A percentile compares a stretch with the other conserved stretches of the same genome.
phyloP scores from a whole-genome alignment of 805 yeast species.

The Metschnikowia noctiluminum region DNA sequence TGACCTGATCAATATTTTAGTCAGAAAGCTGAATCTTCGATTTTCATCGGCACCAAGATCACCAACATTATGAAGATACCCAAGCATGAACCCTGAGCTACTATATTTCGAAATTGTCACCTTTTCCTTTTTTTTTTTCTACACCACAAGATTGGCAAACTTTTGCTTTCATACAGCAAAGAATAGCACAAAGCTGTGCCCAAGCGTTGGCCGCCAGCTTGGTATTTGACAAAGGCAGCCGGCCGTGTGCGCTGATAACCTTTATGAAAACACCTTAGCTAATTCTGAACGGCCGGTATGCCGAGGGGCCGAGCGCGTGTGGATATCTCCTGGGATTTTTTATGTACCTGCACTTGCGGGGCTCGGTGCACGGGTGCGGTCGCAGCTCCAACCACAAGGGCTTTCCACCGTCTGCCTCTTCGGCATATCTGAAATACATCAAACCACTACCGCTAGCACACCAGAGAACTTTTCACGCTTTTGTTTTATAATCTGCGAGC shows the following conservation, averaged over 20 bases:
- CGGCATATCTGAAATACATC: background rate
- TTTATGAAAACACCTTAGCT: no score
- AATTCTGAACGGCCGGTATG: no score
- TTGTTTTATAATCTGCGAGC: background rate
- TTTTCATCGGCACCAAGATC: no score
- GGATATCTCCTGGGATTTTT: background rate
- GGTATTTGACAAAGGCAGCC: no score
- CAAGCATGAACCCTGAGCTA: no score
- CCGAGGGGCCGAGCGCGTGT: no score
- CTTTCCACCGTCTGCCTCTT: conserved; percentile 8
- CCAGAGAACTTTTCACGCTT: background rate
- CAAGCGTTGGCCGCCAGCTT: background rate
- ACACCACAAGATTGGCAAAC: background rate
- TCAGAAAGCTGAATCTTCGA: no score
- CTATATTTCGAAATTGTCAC: no score
- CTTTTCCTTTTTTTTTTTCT: background rate
- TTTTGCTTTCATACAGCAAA: no score
- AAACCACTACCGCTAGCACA: background rate
- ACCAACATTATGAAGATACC: no score
- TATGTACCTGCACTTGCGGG: conserved; percentile 5
- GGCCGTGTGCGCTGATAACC: no score
- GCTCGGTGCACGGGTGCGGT: conserved; percentile 9
- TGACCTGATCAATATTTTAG: no score
- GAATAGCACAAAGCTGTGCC: background rate
- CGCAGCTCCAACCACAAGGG: conserved; percentile 8